phyloP scores from a whole-genome alignment of 1,284 basidiomycete species.

The Trichosporon faecale region DNA sequence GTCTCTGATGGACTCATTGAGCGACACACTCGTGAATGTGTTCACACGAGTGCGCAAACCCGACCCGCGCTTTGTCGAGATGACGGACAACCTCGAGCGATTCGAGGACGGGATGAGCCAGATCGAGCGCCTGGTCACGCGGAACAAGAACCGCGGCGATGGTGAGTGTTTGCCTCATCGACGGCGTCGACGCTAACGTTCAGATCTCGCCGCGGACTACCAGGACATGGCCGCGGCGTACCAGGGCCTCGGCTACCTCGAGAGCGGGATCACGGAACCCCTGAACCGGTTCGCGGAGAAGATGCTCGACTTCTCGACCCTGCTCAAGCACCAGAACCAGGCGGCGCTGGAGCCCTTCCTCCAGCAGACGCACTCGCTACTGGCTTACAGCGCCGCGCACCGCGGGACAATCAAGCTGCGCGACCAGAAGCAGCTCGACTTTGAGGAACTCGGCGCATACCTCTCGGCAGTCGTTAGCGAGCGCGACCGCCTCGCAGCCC shows the following conservation, averaged over 20 bases:
- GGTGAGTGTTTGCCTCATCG: conserved; percentile 62
- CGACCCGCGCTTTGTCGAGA: conserved; percentile 87
- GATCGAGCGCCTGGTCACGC: conserved; percentile 75
- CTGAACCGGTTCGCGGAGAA: conserved; percentile 94
- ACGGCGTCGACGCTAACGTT: conserved; percentile 33
- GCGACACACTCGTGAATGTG: conserved; percentile 85
- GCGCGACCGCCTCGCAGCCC: conserved; percentile 82
- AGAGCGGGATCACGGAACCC: conserved; percentile 95
- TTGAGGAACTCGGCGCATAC: conserved; percentile 95
- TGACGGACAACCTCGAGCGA: conserved; percentile 87
- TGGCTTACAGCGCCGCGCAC: conserved; percentile 85
- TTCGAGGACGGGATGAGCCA: conserved; percentile 84
- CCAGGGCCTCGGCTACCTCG: conserved; percentile 93
- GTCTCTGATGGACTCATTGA: conserved; percentile 87
- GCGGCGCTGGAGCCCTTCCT: conserved; percentile 83
- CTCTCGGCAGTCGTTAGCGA: conserved; percentile 85
- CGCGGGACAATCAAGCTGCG: conserved; percentile 86
- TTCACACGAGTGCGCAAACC: conserved; percentile 94
- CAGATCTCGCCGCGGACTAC: conserved; percentile 93
- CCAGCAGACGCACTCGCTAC: conserved; percentile 78
- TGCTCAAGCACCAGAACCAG: conserved; percentile 81
- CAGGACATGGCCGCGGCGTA: conserved; percentile 92
- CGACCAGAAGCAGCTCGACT: conserved; percentile 98
- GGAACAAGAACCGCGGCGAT: conserved; percentile 71
- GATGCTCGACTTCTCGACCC: conserved; percentile 82